Conservation (phyloP, 345 rosid genomes). For the Moricandia arvensis region DNA sequence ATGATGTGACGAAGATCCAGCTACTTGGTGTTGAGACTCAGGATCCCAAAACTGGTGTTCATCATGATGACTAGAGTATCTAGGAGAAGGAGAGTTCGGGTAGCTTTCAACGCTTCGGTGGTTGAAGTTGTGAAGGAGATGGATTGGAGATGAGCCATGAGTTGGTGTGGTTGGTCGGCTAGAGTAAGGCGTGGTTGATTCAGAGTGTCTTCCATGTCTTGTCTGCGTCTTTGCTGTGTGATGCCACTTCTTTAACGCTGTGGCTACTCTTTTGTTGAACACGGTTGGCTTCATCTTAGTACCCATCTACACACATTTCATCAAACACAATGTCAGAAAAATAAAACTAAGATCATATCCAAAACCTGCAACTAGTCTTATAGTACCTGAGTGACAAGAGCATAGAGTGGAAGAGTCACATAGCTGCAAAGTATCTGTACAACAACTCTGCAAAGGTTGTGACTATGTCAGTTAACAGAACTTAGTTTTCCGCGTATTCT, state of each 20-base stretch:
- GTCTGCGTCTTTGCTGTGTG: constrained; percentile 55
- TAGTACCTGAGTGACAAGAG: constrained; percentile 84
- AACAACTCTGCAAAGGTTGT: constrained; percentile 50
- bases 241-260: constrained; percentile 80
- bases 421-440: constrained; percentile 89
- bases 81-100: constrained; percentile 43
- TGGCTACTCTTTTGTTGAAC: constrained; percentile 68
- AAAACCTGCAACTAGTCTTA: neutral
- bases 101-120: constrained; percentile 47
- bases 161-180: constrained; percentile 74
- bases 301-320: constrained; percentile 64
- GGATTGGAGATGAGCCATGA: constrained; percentile 69
- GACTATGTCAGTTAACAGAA: neutral
- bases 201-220: constrained; percentile 54
- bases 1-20: neutral
- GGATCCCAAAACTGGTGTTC: constrained; percentile 46
- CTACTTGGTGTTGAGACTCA: constrained; percentile 37
- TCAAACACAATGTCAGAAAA: neutral
- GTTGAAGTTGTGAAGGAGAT: constrained; percentile 55
- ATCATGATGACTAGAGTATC: constrained; percentile 34
- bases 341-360: neutral
- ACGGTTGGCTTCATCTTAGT: constrained; percentile 78
- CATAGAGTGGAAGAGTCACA: constrained; percentile 92
- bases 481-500: neutral
- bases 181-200: constrained; percentile 48